Evolutionary conservation across 2,329 filamentous ascomycete species (phyloP), one percentile per base, ranked within the genome.

Genomic region (Cercospora beticola): DNA sequence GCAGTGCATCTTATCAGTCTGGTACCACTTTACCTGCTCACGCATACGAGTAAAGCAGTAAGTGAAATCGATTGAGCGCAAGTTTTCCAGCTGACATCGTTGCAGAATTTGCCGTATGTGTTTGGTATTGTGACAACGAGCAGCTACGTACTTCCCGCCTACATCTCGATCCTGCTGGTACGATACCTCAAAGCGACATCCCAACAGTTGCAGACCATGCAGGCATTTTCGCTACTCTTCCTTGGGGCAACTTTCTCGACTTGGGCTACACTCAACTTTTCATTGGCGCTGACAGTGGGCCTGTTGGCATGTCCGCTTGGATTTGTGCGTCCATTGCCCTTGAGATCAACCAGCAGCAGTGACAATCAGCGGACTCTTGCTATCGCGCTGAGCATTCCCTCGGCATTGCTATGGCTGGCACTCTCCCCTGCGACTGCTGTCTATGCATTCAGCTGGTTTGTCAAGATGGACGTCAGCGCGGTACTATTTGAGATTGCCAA

Each of bases 231-330:
- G 5, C 87, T 98, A n/a, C 88, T 99, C 12, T 85, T 97, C 9
- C 87, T 98, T 0, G 95, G 95, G 75, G 92, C 97, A 83, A 94
- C 93, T 75, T 88, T 99, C 72, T 94, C 94, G 12, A 91, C 94
- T 0, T 90, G 99, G 12, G 94, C 95, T 2, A 99, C 94, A 0
- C 87, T 99, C 62, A 99, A 99, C 81, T 99, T 99, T 84, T 93
- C 91, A 3, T 89, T 97, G 14, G 90, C 93, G 59, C 90, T 98
- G 77, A 84, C 97, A 43, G 84, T 97, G 62, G 95, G 95, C 43
- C 82, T 98, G 2, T 82, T 94, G 57, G 89, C 92, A 54, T 83
- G 87, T 3, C 94, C 94, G 0, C 83, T 98, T 14, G 90, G 89
- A n/a, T 97, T 97, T 78, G 83, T 90, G 18, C 84, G 81, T 7